Base-by-base conservation (phyloP, 2,329 filamentous ascomycete genomes). In the Fusarium duplospermum region DNA sequence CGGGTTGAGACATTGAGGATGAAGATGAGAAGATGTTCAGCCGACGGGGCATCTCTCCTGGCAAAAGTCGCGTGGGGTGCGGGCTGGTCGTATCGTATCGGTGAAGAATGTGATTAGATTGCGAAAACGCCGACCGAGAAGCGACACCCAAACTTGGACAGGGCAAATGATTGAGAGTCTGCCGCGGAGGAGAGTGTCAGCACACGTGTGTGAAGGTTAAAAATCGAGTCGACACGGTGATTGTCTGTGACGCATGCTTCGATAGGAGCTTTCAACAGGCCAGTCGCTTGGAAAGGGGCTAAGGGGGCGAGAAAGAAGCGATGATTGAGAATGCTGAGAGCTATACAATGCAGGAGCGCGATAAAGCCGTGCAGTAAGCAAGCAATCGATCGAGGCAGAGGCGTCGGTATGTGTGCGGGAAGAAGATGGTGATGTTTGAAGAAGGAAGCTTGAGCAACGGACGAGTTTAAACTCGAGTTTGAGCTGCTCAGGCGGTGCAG, bases 1-100 rank as follows among this genome's bases (percentile, higher is more conserved):
- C 88, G 73, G 83, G 80, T 72, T 80, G 80, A 76, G 83, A 78
- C 83, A 85, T 85, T 78, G 80, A 87, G 81, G 82, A 85, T 81
- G 84, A 86, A 79, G 86, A 85, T 68, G 83, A 84, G 80, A 91
- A 90, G 69, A 87, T 88, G 77, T 90, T 90, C 73, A 91, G 85
- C 84, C 86, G 89, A 83, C 88, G 88, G 81, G 89, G 88, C 89
- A 91, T 90, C 72, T 86, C 85, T 86, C 81, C 79, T 75, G 71
- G 69, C 64, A 72, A 74, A 38, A 66, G 47, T 69, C 63, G 66
- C 63, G 67, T 66, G 54, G 58, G 45, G 66, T 63, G 59, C 47
- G 47, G 27, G 11, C 10, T 59, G 60, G 60, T 64, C 45, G 59
- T 61, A n/a, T 61, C 54, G 57, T 61, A 29, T 61, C 54, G 57